Percentiles rank a stretch among this genome's conserved stretches.
Evolutionary conservation across 495 filamentous ascomycete species (phyloP).

Genomic region (Stereocaulon alpinum): DNA sequence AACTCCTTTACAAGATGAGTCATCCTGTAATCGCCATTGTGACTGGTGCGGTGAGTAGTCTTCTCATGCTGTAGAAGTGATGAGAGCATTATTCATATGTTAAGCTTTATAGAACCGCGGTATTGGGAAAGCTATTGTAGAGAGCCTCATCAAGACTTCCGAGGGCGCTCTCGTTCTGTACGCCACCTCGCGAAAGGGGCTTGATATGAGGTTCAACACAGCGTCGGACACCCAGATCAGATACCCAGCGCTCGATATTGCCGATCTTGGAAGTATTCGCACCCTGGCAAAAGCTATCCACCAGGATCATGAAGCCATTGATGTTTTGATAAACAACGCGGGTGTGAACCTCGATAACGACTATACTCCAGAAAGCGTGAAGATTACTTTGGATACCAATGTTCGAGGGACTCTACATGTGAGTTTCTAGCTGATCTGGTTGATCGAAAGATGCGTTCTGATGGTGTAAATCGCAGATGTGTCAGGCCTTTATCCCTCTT

Average conservation of each 20-base stretch:
- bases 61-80: neutral
- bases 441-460: neutral
- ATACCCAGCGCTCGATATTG: slow-evolving; percentile 13
- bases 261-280: neutral
- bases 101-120: slow-evolving; percentile 3
- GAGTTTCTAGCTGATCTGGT: neutral
- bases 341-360: slow-evolving; percentile 14
- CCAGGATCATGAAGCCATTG: slow-evolving; percentile 1
- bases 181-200: slow-evolving; percentile 9
- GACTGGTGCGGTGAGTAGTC: slow-evolving; percentile 6
- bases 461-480: slow-evolving; percentile 4
- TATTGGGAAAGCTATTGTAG: slow-evolving; percentile 7
- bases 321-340: slow-evolving; percentile 18
- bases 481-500: slow-evolving; percentile 19
- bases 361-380: slow-evolving; percentile 10
- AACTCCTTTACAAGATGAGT: too few relatives aligned
- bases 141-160: neutral
- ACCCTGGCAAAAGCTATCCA: slow-evolving; percentile 6
- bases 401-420: slow-evolving; percentile 14
- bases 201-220: slow-evolving; percentile 6
- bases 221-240: neutral
- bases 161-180: slow-evolving; percentile 9
- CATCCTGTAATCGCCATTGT: slow-evolving; percentile 5
- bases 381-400: slow-evolving; percentile 11
- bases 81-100: neutral